A percentile compares a stretch with the other conserved stretches of the same genome.
Evolutionary conservation across 225 moss, liverwort and hornwort genomes (phyloP).

Genomic region (Straminergon stramineum): DNA sequence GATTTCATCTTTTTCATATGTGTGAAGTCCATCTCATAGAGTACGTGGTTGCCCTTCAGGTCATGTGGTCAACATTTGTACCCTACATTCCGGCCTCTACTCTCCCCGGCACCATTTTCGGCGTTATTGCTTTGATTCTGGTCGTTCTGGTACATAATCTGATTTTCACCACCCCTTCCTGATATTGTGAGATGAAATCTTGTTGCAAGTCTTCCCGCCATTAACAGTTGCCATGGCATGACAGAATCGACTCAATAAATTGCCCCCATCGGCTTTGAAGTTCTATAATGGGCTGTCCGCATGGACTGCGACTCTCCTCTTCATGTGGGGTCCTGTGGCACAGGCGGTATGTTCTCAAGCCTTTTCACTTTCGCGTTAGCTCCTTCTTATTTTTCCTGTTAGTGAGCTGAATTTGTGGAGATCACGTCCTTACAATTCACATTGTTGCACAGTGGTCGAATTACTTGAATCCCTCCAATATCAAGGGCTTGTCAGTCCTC

Average conservation of each 20-base stretch:
- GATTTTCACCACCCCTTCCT: not conserved
- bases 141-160: conserved; percentile 39
- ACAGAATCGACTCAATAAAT: conserved; percentile 60
- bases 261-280: conserved; percentile 40
- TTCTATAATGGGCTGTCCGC: conserved; percentile 53
- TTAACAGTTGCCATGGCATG: not conserved
- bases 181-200: not conserved
- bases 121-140: conserved; percentile 38
- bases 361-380: not conserved
- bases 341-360: conserved; percentile 48
- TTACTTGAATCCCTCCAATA: conserved; percentile 75
- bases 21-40: not conserved
- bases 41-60: conserved; percentile 26
- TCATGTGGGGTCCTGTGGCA: conserved; percentile 88
- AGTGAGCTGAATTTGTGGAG: not conserved
- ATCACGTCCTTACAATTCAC: not conserved
- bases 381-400: not conserved
- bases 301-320: conserved; percentile 89
- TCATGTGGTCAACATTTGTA: conserved; percentile 90
- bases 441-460: conserved; percentile 63
- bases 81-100: conserved; percentile 51
- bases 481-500: conserved; percentile 75
- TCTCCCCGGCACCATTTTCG: conserved; percentile 53
- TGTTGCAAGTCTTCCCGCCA: not conserved
- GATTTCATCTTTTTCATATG: not conserved